Evolutionary conservation across 495 filamentous ascomycete genomes (phyloP), one percentile per base, ranked within the genome.

Genomic region (Aspergillus ostianus): DNA sequence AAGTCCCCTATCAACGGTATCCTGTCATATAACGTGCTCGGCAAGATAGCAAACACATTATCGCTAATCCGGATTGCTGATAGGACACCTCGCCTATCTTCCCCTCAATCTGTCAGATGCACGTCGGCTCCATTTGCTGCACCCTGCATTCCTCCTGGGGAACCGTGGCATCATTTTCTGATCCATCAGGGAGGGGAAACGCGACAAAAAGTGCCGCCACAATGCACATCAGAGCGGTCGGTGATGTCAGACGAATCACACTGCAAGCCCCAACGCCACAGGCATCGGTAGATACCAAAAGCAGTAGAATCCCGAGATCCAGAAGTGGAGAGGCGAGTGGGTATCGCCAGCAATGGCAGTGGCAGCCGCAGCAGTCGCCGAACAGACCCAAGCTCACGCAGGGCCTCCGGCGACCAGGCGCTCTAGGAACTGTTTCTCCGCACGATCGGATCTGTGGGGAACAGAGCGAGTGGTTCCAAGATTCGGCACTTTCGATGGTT

Each of bases 361-460:
- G 23, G 21, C 54, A 45, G 9, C 21, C 15, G 21, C 54, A 45
- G 9, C 21, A 20, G 46, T 45, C 15, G 23, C 6, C 20, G 18
- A 19, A 29, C 32, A 47, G 55, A 29, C 49, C 47, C 49, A 19
- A 57, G 36, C 5, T 26, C 15, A 46, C 44, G 13, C 55, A 45
- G 26, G 41, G 15, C 32, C 29, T 54, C 41, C 18, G 2, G 13
- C 26, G 3, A 45, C 57, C 47, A 53, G 21, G 17, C 23, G 30
- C 21, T 17, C 8, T 32, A 53, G 48, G 3, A 53, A 54, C 45
- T 66, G 23, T 51, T 54, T 61, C 61, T 64, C 66, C 66, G 65
- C 68, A 60, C 58, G 62, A 61, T 58, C 60, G 18, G 58, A 56
- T 65, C 56, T 65, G 65, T 67, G 66, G 69, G 66, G 69, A 59